Percentiles rank a stretch among this genome's conserved stretches.
phyloP scores from a whole-genome alignment of 371 early-diverging fungal species.

The Mortierella sp. region DNA sequence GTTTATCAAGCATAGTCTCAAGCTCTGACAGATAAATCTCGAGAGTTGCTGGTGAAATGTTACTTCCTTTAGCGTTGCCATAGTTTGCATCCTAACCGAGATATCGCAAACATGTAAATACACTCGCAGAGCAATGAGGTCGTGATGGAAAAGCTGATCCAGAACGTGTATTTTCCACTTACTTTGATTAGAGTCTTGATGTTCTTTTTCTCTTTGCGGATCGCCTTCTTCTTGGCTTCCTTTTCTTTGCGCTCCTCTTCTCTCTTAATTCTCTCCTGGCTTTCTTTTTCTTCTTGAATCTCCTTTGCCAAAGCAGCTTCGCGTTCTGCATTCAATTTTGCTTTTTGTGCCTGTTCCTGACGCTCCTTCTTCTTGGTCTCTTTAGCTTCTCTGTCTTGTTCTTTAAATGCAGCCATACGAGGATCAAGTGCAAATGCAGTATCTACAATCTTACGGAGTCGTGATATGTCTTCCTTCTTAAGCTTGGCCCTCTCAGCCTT shows the following conservation, averaged over 20 bases:
- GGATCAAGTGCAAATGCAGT: constrained; percentile 87
- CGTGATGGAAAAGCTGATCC: neutral
- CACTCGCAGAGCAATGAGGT: neutral
- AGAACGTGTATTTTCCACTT: neutral
- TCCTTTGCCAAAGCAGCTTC: constrained; percentile 61
- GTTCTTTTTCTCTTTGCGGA: constrained; percentile 92
- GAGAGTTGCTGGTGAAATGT: constrained; percentile 67
- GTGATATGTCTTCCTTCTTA: constrained; percentile 96
- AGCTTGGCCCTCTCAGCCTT: constrained; percentile 88
- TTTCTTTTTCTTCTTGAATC: constrained; percentile 59
- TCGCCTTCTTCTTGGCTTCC: constrained; percentile 80
- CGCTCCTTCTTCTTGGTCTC: constrained; percentile 91
- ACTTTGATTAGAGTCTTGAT: constrained; percentile 81
- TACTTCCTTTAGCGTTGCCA: constrained; percentile 68
- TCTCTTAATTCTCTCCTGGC: constrained; percentile 76
- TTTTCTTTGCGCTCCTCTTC: constrained; percentile 76
- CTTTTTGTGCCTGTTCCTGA: constrained; percentile 76
- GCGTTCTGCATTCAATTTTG: constrained; percentile 66
- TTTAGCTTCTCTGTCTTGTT: constrained; percentile 88
- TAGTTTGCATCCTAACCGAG: constrained; percentile 74
- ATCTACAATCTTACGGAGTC: constrained; percentile 84
- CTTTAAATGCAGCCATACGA: constrained; percentile 89
- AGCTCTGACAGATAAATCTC: constrained; percentile 74
- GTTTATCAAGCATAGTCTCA: constrained; percentile 74
- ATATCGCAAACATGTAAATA: neutral